A percentile compares a stretch with the other conserved stretches of the same genome.
Conservation (phyloP, 2,329 filamentous ascomycete genomes). For the Sclerotinia nivalis region DNA sequence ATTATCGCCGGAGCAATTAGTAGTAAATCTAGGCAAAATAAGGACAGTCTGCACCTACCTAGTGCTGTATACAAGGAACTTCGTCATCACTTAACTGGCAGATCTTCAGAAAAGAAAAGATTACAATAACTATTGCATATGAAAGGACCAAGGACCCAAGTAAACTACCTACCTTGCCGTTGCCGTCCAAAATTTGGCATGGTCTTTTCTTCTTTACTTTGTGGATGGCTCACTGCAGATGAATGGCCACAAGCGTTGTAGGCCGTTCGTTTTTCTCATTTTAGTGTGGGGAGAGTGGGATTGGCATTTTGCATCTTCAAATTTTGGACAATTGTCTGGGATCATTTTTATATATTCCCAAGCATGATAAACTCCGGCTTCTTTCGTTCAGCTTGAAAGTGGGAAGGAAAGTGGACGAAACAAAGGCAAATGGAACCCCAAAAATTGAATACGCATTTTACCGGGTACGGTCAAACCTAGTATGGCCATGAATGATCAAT, state of each 20-base stretch:
- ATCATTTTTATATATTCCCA: slow-evolving; percentile 7
- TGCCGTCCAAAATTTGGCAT: slow-evolving; percentile 9
- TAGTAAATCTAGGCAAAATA: slow-evolving; percentile 1
- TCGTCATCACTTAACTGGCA: background rate
- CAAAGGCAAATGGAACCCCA: slow-evolving; percentile 11
- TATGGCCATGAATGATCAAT: slow-evolving; percentile 22
- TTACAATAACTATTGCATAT: background rate
- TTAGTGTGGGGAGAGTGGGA: slow-evolving; percentile 24
- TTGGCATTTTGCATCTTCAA: slow-evolving; percentile 2
- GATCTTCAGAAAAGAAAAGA: background rate
- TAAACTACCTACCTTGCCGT: background rate
- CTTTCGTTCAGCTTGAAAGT: slow-evolving; percentile 23
- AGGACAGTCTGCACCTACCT: slow-evolving; percentile 1
- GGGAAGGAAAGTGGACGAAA: slow-evolving; percentile 10
- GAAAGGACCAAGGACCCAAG: slow-evolving; percentile 7
- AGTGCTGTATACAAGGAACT: slow-evolving; percentile 4
- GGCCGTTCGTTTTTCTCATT: slow-evolving; percentile 14
- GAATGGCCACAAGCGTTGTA: slow-evolving; percentile 17
- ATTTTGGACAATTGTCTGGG: slow-evolving; percentile 16
- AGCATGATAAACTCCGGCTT: slow-evolving; percentile 19
- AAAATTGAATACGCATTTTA: slow-evolving; percentile 13
- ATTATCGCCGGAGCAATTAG: slow-evolving; percentile 9
- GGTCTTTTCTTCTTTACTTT: background rate
- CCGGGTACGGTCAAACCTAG: slow-evolving; percentile 17
- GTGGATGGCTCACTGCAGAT: slow-evolving; percentile 21